Evolutionary conservation across 129 eudicot genomes (phyloP), one percentile per base, ranked within the genome.

Genomic region (Gnaphalium uliginosum): DNA sequence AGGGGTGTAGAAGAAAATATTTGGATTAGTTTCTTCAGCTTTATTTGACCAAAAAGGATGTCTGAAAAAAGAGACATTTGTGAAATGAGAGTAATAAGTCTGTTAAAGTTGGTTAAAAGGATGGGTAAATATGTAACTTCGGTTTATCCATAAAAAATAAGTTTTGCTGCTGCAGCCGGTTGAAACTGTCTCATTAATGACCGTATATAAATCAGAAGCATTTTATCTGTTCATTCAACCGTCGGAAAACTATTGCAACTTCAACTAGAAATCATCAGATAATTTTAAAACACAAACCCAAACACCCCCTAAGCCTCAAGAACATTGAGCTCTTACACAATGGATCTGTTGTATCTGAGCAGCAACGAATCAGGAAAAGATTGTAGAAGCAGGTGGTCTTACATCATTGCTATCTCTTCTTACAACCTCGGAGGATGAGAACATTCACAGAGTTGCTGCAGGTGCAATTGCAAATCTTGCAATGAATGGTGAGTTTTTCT

Each of bases 381-480:
- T 92, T 79, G 98, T 92, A 35, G 90, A 92, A 84, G 96, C 96
- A 23, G 98, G 98, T 76, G 98, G 98, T 33, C 96, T 92, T 76
- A 82, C 89, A 46, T 92, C 98, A 37, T 83, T 92, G 87, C 76
- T 92, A 73, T 76, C 59, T 63, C 98, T 92, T 77, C 94, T 89
- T 69, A 88, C 87, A 72, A 89, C 81, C 81, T 84, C 92, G 24
- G 84, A 88, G 19, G 98, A 89, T 78, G 96, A 92, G 68, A 92
- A 87, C 79, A 80, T 92, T 68, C 98, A 88, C 75, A 83, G 96
- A 81, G 96, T 92, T 75, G 96, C 96, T 66, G 96, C 98, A 30
- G 98, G 98, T 30, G 98, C 98, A 54, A 83, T 92, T 51, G 98
- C 98, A 24, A 92, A 92, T 80, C 93, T 92, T 35, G 98, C 96